Conservation (phyloP, 177 flowering plant species). For the Vitis hybrid region DNA sequence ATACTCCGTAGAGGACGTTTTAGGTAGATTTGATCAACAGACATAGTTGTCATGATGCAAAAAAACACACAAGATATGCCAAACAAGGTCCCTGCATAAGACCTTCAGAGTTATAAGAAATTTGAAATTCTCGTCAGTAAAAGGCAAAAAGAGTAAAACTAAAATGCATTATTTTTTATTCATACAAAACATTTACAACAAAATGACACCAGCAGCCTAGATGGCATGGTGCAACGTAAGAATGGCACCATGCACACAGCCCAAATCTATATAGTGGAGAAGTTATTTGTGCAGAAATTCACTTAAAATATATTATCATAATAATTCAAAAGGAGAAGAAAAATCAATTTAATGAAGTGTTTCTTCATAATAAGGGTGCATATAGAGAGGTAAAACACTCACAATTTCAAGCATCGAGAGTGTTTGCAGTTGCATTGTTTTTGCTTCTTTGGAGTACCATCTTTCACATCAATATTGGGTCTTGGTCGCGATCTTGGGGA, state of each 20-base stretch:
- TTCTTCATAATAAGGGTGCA: conserved; percentile 1
- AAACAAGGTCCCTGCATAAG: neutral
- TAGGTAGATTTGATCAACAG: neutral
- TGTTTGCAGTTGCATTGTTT: conserved; percentile 97
- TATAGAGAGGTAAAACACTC: conserved; percentile 30
- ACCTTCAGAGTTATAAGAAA: neutral
- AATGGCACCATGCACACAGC: neutral
- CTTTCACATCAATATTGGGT: conserved; percentile 62
- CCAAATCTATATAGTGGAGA: neutral
- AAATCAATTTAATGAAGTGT: neutral
- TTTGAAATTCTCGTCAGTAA: neutral
- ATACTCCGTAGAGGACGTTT: neutral
- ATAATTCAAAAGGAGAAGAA: neutral
- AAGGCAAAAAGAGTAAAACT: neutral
- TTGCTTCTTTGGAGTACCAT: conserved; percentile 90
- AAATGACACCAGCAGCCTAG: neutral
- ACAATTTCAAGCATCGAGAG: conserved; percentile 91
- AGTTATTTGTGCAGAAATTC: neutral
- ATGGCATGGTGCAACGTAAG: neutral
- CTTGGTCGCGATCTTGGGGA: conserved; percentile 68
- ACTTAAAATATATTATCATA: neutral
- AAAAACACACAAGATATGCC: neutral
- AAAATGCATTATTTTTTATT: neutral
- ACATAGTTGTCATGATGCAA: neutral
- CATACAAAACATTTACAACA: neutral